Base-by-base conservation (phyloP, 2,329 filamentous ascomycete genomes). In the Apiospora arundinis region DNA sequence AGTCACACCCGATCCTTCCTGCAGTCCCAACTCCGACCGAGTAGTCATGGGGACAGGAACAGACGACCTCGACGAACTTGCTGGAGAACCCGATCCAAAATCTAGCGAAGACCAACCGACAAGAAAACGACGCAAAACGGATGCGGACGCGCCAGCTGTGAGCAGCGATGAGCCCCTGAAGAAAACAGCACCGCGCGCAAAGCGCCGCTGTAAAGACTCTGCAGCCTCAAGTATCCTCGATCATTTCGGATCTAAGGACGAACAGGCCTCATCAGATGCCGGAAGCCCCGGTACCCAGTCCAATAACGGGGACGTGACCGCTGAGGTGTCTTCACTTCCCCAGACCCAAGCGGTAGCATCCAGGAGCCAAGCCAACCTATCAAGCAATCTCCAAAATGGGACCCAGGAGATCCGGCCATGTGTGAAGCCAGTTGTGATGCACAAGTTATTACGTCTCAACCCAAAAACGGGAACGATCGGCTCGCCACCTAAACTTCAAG, bases 401-500 rank as follows among this genome's bases (percentile, higher is more conserved):
- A 23, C 11, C 9, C 32, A 40, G 56, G 56, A 63, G 21, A 63
- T 63, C 40, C 56, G 65, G n/a, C 65, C 40, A 28, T 25, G n/a
- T 45, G 65, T 44, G 25, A 84, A 40, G n/a, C 65, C 40, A 46
- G 25, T n/a, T 45, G 65, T 44, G 25, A 84, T 85, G 0, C 84
- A 82, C 60, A 90, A 87, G 73, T 74, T 91, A 0, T 78, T 91
- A 25, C 86, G 83, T 72, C 84, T 91, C 75, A 91, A 92, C 73
- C 83, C 84, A 0, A 88, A 85, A 72, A 91, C 89, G 1, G 89
- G 90, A 6, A 92, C 89, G 1, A 86, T 91, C 68, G 89, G 89
- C 4, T 89, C 89, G 5, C 89, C 90, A 0, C 90, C 90, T 0
- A 88, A 85, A 67, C 82, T 84, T 4, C 92, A 90, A 68, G 73